These are phyloP conservation scores for Neonectria neomacrospora DNA, from an alignment of 2,329 filamentous ascomycete species.

Conservation along the genomic window DNA sequence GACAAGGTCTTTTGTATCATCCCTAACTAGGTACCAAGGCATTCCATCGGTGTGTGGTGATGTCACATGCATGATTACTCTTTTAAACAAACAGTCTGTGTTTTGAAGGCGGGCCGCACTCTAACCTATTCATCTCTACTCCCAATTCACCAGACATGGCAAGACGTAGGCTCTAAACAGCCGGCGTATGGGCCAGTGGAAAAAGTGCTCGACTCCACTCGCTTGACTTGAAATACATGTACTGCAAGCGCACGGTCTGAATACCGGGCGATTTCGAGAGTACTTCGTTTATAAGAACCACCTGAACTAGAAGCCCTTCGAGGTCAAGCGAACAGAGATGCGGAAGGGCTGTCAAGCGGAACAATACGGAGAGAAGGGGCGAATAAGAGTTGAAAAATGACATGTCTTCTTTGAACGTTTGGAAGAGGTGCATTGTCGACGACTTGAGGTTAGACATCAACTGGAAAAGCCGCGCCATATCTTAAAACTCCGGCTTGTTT, in stretches of 20 bases:
- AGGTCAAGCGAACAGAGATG: background rate
- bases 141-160: background rate
- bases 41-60: no score
- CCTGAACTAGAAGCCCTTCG: background rate
- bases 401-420: background rate
- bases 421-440: background rate
- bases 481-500: background rate
- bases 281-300: background rate
- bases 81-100: no score
- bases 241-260: background rate
- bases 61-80: no score
- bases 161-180: background rate
- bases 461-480: background rate
- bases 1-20: no score
- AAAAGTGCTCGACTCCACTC: background rate
- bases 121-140: no score
- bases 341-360: background rate
- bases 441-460: background rate
- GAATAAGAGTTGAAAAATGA: background rate
- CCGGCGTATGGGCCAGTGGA: background rate
- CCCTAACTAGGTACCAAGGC: no score
- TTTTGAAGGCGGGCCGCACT: background rate
- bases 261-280: background rate
- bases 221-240: background rate
- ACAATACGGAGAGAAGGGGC: background rate